phyloP scores from a whole-genome alignment of 208 protist genomes.

The Endotrypanum monterogeii region DNA sequence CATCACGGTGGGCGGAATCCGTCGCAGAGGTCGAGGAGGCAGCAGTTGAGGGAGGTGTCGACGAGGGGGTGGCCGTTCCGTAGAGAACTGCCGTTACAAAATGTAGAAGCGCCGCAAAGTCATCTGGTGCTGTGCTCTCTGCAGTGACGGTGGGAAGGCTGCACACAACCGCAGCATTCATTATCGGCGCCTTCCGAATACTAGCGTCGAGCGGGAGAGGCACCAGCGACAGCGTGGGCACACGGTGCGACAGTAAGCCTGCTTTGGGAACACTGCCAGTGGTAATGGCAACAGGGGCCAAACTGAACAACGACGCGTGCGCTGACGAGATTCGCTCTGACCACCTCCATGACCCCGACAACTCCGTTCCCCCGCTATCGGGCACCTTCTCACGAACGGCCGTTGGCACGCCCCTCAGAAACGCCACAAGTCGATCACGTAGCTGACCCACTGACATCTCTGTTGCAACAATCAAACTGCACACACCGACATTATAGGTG shows the following conservation, averaged over 20 bases:
- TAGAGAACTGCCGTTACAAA: conserved; percentile 10
- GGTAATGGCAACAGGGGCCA: not conserved
- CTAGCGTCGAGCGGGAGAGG: conserved; percentile 9
- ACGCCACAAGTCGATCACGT: conserved; percentile 44
- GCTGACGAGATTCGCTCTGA: conserved; percentile 12
- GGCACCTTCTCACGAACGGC: not conserved
- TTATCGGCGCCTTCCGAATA: conserved; percentile 18
- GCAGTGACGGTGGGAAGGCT: not conserved
- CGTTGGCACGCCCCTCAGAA: conserved; percentile 8
- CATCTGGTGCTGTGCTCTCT: not conserved
- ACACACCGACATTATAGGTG: conserved; percentile 26
- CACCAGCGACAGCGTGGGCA: conserved; percentile 11
- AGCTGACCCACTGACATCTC: conserved; percentile 69
- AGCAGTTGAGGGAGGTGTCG: not conserved
- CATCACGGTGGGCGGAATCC: conserved; percentile 5
- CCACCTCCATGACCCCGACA: not conserved
- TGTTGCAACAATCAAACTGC: conserved; percentile 45
- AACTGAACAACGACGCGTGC: not conserved
- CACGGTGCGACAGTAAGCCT: not conserved
- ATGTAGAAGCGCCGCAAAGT: not conserved
- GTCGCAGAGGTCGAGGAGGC: not conserved
- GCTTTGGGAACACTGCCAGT: not conserved
- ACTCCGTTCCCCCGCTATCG: not conserved
- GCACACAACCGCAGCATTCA: conserved; percentile 22
- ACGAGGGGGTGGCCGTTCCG: not conserved